phyloP scores from a whole-genome alignment of 148 eudicot genomes.

The Fallopia convolvulus region DNA sequence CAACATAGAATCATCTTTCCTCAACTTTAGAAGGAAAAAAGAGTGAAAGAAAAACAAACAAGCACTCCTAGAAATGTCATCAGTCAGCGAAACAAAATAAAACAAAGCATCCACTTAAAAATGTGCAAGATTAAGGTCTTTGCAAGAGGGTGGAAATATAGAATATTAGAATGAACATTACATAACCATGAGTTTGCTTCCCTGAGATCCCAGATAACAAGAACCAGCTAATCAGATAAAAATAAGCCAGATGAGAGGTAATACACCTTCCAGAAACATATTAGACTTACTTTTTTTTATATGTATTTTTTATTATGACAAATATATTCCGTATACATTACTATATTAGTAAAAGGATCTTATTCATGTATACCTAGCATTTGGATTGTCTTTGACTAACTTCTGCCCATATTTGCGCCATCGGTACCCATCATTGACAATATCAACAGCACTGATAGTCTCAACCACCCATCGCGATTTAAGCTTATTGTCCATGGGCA shows the following conservation, averaged over 20 bases:
- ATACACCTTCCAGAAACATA: background rate
- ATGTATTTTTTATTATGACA: background rate
- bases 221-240: background rate
- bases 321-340: background rate
- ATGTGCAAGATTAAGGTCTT: too few relatives aligned
- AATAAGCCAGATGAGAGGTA: background rate
- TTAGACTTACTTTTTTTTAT: background rate
- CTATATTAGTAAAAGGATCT: background rate
- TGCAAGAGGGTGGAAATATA: too few relatives aligned
- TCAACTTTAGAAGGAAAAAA: background rate
- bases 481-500: constrained; percentile 30
- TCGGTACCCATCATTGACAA: constrained; percentile 80
- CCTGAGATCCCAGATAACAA: background rate
- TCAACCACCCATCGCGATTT: constrained; percentile 58
- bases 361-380: constrained; percentile 56
- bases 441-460: constrained; percentile 67
- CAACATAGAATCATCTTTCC: background rate
- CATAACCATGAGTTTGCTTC: too few relatives aligned
- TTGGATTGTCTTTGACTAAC: constrained; percentile 77
- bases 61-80: background rate
- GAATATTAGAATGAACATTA: too few relatives aligned
- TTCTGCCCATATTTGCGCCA: constrained; percentile 99
- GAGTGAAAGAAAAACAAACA: background rate
- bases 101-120: too few relatives aligned
- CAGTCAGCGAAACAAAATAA: background rate